A percentile compares a stretch with the other conserved stretches of the same genome.
Evolutionary conservation across 2,329 filamentous ascomycete genomes (phyloP).

Genomic region (Colletotrichum shisoi): DNA sequence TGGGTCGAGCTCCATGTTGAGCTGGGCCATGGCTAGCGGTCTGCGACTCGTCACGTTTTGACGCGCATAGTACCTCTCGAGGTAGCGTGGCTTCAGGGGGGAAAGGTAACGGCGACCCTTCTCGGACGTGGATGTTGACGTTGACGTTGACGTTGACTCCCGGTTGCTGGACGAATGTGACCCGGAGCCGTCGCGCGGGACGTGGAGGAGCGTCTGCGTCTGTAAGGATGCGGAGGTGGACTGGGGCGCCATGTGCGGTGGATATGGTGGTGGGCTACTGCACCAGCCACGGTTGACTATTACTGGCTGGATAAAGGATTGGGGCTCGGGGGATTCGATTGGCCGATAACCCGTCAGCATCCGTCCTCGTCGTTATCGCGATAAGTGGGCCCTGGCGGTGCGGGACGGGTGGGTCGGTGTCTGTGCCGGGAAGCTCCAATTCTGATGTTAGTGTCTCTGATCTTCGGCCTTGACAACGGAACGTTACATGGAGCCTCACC

Average conservation of each 20-base stretch:
- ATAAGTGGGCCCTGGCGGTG: background rate
- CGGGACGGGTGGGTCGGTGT: background rate
- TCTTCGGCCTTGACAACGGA: slow-evolving; percentile 35
- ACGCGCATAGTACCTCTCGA: slow-evolving; percentile 41
- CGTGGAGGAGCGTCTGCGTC: background rate
- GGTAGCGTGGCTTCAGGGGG: slow-evolving; percentile 40
- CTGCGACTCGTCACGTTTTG: slow-evolving; percentile 44
- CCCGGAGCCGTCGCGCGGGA: slow-evolving; percentile 27
- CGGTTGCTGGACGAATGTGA: slow-evolving; percentile 25
- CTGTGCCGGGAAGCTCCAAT: slow-evolving; percentile 15
- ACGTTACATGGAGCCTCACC: slow-evolving; percentile 40
- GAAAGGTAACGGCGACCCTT: slow-evolving; percentile 38
- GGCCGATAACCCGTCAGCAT: slow-evolving; percentile 6
- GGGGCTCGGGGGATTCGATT: slow-evolving; percentile 23
- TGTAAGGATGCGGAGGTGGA: slow-evolving; percentile 17
- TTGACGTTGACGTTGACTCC: slow-evolving; percentile 25
- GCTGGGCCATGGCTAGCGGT: slow-evolving; percentile 45
- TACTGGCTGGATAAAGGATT: slow-evolving; percentile 17
- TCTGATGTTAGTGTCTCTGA: slow-evolving; percentile 32
- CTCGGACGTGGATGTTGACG: slow-evolving; percentile 32
- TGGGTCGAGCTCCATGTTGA: slow-evolving; percentile 63
- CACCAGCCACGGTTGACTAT: slow-evolving; percentile 12
- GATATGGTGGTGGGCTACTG: slow-evolving; percentile 29
- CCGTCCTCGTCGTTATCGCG: background rate
- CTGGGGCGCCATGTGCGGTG: slow-evolving; percentile 34